Percentiles rank a stretch among this genome's conserved stretches.
phyloP scores from a whole-genome alignment of 495 filamentous ascomycete species.

The Talaromyces stipitatus region DNA sequence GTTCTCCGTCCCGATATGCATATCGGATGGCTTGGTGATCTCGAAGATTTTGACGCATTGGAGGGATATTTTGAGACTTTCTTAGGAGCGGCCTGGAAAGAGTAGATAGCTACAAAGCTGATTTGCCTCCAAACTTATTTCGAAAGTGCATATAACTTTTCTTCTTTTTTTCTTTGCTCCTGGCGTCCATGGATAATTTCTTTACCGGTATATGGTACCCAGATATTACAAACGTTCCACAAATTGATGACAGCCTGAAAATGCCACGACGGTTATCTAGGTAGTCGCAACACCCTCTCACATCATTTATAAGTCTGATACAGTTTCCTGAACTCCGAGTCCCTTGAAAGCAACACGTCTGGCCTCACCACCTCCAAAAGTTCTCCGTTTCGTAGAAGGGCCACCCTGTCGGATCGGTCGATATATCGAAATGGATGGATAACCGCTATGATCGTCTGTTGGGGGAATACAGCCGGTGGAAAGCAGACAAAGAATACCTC shows the following conservation, averaged over 20 bases:
- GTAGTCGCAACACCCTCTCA: too few species aligned
- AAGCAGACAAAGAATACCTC: slow-evolving; percentile 20
- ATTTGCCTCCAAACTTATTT: too few species aligned
- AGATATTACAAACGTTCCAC: too few species aligned
- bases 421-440: slow-evolving; percentile 33
- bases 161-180: too few species aligned
- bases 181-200: too few species aligned
- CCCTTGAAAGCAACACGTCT: slow-evolving; percentile 13
- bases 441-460: slow-evolving; percentile 9
- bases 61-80: not conserved
- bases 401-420: slow-evolving; percentile 31
- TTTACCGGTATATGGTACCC: too few species aligned
- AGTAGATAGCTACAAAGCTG: too few species aligned
- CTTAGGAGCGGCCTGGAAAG: too few species aligned
- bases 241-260: too few species aligned
- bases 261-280: too few species aligned
- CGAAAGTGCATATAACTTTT: too few species aligned
- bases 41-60: slow-evolving; percentile 34
- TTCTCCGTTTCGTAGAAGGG: slow-evolving; percentile 22
- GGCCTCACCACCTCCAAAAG: slow-evolving; percentile 30
- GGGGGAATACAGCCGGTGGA: slow-evolving; percentile 22
- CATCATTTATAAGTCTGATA: too few species aligned
- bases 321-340: slow-evolving; percentile 4
- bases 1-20: slow-evolving; percentile 60
- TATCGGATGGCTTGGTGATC: slow-evolving; percentile 48